These are phyloP conservation scores for Heteromeles arbutifolia DNA, from an alignment of 306 rosid species.

Conservation along the genomic window DNA sequence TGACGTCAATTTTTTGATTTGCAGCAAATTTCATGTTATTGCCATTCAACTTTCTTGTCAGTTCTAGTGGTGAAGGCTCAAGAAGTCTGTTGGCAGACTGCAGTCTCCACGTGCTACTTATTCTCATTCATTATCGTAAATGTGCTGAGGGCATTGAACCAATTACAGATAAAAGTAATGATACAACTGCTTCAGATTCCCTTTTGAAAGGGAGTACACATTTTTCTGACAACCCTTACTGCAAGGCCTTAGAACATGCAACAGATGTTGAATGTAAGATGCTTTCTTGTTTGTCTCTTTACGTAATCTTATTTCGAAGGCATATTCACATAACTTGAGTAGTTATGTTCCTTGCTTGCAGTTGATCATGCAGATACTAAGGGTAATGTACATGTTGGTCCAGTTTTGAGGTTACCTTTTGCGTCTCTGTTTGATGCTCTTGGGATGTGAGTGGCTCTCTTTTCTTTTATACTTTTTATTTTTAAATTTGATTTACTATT, in stretches of 20 bases:
- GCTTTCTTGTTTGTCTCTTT: slow-evolving; percentile 14
- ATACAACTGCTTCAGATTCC: slow-evolving; percentile 44
- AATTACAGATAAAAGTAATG: slow-evolving; percentile 32
- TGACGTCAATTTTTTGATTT: slow-evolving; percentile 21
- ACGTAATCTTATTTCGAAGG: slow-evolving; percentile 13
- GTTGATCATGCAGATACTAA: slow-evolving; percentile 80
- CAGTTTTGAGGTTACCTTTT: slow-evolving; percentile 77
- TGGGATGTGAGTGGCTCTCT: slow-evolving; percentile 62
- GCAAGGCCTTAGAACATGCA: slow-evolving; percentile 77
- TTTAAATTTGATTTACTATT: neutral
- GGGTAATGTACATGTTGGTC: slow-evolving; percentile 62
- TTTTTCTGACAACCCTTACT: slow-evolving; percentile 80
- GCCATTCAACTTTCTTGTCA: slow-evolving; percentile 79
- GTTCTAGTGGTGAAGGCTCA: slow-evolving; percentile 64
- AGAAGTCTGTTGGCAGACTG: slow-evolving; percentile 72
- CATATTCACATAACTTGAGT: neutral
- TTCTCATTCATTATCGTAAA: slow-evolving; percentile 85
- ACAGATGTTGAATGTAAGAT: slow-evolving; percentile 83
- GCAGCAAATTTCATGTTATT: slow-evolving; percentile 86
- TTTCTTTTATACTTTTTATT: neutral
- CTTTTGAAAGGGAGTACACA: slow-evolving; percentile 42
- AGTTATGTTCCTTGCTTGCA: slow-evolving; percentile 38
- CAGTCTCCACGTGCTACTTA: slow-evolving; percentile 84
- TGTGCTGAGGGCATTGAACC: slow-evolving; percentile 44
- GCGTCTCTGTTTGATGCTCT: slow-evolving; percentile 85